Evolutionary conservation across 1,284 basidiomycete species (phyloP).

Genomic region (Rhodotorula mucilaginosa): DNA sequence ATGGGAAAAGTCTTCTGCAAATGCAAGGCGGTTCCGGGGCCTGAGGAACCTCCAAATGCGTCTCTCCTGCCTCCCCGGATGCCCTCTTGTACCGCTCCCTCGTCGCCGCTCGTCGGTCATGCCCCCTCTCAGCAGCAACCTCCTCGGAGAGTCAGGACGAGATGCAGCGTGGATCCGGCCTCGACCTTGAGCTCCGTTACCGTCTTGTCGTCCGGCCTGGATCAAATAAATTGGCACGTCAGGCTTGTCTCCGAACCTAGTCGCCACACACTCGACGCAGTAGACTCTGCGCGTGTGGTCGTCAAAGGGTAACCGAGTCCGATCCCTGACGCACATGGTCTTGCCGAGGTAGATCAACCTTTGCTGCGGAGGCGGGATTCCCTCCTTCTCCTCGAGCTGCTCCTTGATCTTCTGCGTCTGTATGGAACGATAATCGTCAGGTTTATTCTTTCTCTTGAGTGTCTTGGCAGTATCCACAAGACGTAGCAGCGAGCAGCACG

Average conservation of each 20-base stretch:
- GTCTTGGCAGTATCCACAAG: fast-evolving
- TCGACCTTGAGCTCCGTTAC: conserved; percentile 76
- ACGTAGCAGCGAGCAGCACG: neutral
- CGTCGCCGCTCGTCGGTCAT: no score
- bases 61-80: neutral
- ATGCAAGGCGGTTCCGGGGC: no score
- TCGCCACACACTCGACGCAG: no score
- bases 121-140: conserved; percentile 51
- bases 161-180: conserved; percentile 80
- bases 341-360: conserved; percentile 91
- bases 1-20: no score
- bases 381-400: conserved; percentile 98
- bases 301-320: neutral
- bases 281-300: neutral
- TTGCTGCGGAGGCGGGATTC: conserved; percentile 95
- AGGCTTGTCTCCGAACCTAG: neutral
- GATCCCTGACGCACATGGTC: conserved; percentile 74
- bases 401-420: conserved; percentile 96
- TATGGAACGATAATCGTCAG: neutral
- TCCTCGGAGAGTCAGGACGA: conserved; percentile 87
- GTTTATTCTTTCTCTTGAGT: neutral
- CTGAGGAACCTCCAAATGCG: no score
- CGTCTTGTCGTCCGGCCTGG: conserved; percentile 76
- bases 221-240: neutral
- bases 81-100: no score